Percentiles rank a stretch among this genome's conserved stretches.
These are phyloP conservation scores for Heliamphora ciliata DNA, from an alignment of 179 eudicot genomes.

Conservation along the genomic window DNA sequence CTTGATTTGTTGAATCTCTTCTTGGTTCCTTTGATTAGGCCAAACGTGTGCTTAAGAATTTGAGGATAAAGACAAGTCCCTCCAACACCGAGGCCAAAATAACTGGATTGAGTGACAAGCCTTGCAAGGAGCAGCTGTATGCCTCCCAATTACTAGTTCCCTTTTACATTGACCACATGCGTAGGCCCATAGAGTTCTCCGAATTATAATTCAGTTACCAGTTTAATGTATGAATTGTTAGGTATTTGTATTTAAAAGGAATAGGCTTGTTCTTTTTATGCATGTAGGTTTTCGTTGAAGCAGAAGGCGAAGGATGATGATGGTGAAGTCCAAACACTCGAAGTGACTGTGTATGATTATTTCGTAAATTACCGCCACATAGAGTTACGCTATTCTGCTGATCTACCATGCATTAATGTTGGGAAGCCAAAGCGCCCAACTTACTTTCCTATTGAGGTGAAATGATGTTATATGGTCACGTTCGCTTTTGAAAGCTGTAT, in stretches of 20 bases:
- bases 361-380: slow-evolving; percentile 60
- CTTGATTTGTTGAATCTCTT: not conserved
- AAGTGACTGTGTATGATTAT: slow-evolving; percentile 71
- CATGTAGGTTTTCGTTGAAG: slow-evolving; percentile 58
- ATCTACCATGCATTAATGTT: slow-evolving; percentile 77
- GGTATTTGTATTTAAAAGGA: not conserved
- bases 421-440: slow-evolving; percentile 85
- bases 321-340: slow-evolving; percentile 43
- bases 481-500: not conserved
- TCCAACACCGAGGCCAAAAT: slow-evolving; percentile 54
- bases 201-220: no score
- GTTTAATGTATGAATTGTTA: not conserved
- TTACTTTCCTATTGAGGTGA: slow-evolving; percentile 68
- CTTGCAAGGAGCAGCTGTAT: slow-evolving; percentile 64
- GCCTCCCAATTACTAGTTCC: slow-evolving; percentile 6
- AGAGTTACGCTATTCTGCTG: slow-evolving; percentile 58
- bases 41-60: slow-evolving; percentile 52
- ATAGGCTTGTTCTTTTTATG: not conserved
- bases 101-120: slow-evolving; percentile 59
- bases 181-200: not conserved
- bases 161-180: not conserved
- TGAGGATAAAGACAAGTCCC: slow-evolving; percentile 59
- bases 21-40: slow-evolving; percentile 35
- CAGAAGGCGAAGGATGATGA: slow-evolving; percentile 43
- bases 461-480: not conserved